Conservation (phyloP, 371 early-diverging fungal species). For the Mortierella sp. region DNA sequence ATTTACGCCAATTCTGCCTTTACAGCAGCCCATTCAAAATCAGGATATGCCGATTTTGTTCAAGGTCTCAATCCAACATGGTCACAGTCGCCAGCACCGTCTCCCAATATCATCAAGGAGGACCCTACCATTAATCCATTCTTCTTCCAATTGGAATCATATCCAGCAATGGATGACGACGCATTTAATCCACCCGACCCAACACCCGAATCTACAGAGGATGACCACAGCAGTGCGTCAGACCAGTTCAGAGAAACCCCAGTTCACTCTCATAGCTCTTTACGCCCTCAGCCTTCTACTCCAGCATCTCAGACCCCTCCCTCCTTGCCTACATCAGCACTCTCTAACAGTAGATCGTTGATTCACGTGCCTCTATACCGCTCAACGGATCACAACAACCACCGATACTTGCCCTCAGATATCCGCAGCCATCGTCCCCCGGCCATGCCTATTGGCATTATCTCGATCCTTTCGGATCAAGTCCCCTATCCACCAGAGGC, state of each 20-base stretch:
- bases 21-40: constrained; percentile 20
- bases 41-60: constrained; percentile 44
- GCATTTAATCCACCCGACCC: constrained; percentile 72
- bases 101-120: constrained; percentile 66
- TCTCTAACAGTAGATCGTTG: constrained; percentile 67
- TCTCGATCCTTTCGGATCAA: constrained; percentile 71
- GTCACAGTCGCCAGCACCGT: constrained; percentile 76
- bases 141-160: constrained; percentile 60
- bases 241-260: constrained; percentile 13
- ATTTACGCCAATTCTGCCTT: constrained; percentile 61
- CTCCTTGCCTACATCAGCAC: constrained; percentile 50
- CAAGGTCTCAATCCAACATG: constrained; percentile 60
- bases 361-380: constrained; percentile 69
- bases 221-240: constrained; percentile 35
- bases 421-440: constrained; percentile 35
- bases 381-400: constrained; percentile 58
- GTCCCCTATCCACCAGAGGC: constrained; percentile 71
- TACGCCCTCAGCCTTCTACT: constrained; percentile 14
- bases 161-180: constrained; percentile 71
- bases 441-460: constrained; percentile 68
- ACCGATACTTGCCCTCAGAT: constrained; percentile 43
- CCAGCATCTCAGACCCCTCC: not conserved
- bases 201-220: constrained; percentile 59
- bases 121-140: constrained; percentile 73
- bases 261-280: constrained; percentile 56